Evolutionary conservation across 2,329 filamentous ascomycete genomes (phyloP).

Genomic region (Endocalyx cinctus): DNA sequence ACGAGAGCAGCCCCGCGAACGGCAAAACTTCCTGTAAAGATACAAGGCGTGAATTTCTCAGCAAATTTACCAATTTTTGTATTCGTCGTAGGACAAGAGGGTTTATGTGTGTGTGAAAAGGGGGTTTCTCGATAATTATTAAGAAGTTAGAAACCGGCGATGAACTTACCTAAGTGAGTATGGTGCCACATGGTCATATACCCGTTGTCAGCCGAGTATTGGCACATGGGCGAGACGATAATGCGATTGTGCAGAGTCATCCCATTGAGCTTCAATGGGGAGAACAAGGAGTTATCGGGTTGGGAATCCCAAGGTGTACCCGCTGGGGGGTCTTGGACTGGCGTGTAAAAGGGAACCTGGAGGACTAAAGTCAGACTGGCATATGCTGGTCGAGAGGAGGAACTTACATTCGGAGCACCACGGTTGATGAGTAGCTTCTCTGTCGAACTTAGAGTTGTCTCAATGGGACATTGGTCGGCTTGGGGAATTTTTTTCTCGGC

Average conservation of each 20-base stretch:
- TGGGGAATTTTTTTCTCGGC: constrained; percentile 11
- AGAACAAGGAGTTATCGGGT: constrained; percentile 30
- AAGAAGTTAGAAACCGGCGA: no score
- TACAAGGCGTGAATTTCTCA: no score
- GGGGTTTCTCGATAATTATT: no score
- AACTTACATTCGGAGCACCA: constrained; percentile 15
- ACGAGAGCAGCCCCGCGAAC: constrained; percentile 28
- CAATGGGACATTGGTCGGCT: constrained; percentile 15
- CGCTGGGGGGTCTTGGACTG: constrained; percentile 16
- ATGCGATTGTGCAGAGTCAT: constrained; percentile 42
- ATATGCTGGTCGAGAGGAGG: neutral
- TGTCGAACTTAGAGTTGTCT: constrained; percentile 11
- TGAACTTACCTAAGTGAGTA: constrained; percentile 35
- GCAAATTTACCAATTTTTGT: no score
- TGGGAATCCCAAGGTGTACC: constrained; percentile 12
- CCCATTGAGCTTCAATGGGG: constrained; percentile 38
- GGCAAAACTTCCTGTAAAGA: no score
- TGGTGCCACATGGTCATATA: constrained; percentile 39
- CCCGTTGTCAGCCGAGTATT: constrained; percentile 36
- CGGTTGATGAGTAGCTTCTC: constrained; percentile 16
- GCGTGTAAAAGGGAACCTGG: constrained; percentile 15
- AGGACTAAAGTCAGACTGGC: constrained; percentile 1
- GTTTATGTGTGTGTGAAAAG: no score
- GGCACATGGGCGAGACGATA: constrained; percentile 44
- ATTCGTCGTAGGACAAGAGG: no score